phyloP scores from a whole-genome alignment of 352 stramenopile species.

The Phytophthora idaei region DNA sequence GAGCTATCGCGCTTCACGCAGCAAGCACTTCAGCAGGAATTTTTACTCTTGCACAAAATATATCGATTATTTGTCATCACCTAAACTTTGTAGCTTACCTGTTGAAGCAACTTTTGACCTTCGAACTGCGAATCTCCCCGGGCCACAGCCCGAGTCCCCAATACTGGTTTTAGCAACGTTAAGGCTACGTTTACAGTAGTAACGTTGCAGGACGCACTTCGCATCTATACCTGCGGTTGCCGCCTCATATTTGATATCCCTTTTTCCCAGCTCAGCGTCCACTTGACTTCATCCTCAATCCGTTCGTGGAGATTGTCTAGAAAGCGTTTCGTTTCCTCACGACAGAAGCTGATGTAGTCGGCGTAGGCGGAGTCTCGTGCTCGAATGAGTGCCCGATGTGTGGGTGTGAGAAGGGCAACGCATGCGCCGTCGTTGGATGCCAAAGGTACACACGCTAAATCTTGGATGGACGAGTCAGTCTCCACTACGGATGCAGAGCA shows the following conservation, averaged over 20 bases:
- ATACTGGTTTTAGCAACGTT: too few relatives aligned
- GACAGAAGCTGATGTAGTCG: conserved; percentile 41
- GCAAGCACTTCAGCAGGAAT: too few relatives aligned
- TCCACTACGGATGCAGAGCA: conserved; percentile 5
- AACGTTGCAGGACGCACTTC: too few relatives aligned
- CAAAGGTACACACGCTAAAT: conserved; percentile 21
- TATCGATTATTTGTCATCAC: too few relatives aligned
- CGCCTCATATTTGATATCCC: conserved; percentile 28
- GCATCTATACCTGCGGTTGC: too few relatives aligned
- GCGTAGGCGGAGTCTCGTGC: conserved; percentile 50
- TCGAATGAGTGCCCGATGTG: conserved; percentile 60
- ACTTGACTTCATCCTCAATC: conserved; percentile 65
- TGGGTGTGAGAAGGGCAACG: conserved; percentile 57
- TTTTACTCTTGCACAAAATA: too few relatives aligned
- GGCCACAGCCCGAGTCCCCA: too few relatives aligned
- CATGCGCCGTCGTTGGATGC: conserved; percentile 42
- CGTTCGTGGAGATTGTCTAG: conserved; percentile 43
- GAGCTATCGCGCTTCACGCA: too few relatives aligned
- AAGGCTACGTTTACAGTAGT: too few relatives aligned
- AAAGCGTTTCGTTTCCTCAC: conserved; percentile 19
- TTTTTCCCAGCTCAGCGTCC: conserved; percentile 52
- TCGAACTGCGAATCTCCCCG: too few relatives aligned
- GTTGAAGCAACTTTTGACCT: too few relatives aligned
- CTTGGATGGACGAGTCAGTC: conserved; percentile 27
- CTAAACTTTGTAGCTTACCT: too few relatives aligned